Evolutionary conservation across 1,284 basidiomycete species (phyloP), one percentile per base, ranked within the genome.

Genomic region (Trichosporon coremiiforme): DNA sequence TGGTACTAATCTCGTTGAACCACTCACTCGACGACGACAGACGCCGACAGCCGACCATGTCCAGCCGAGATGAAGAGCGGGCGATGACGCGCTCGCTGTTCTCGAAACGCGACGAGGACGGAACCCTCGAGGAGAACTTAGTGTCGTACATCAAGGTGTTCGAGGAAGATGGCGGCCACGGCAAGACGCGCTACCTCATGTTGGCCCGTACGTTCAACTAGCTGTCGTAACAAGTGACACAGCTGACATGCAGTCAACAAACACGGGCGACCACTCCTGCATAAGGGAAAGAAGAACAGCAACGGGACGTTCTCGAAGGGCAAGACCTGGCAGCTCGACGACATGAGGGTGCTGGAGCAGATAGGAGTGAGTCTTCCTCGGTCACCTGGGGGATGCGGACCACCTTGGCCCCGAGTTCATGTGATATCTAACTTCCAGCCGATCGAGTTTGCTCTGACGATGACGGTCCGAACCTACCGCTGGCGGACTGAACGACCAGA

Each of bases 241-340:
- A 35, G 73, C 63, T 68, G 13, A 65, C 47, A 6, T 47, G 36
- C 75, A 93, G 92, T 90, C 81, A 86, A 89, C 8, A 86, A 82
- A 75, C 87, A 87, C 75, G 89, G 89, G 47, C 84, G 85, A 70
- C 91, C 90, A 8, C 90, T 90, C 78, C 87, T 98, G 29, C 94
- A 99, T 87, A 99, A 99, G 84, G 94, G 95, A 7, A 98, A 98
- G 84, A 85, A 94, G 71, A 99, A 99, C 81, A 90, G 91, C 47
- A 99, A 98, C 79, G 92, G 93, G 47, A 90, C 92, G 0, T 99
- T 97, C 85, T 98, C 95, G 22, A 93, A 98, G 68, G 97, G 97
- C 25, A 99, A 99, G 86, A 95, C 95, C 9, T 99, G 97, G 97
- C 88, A 87, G 73, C 83, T 98, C 55, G 84, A 89, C 64, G 94